A percentile compares a stretch with the other conserved stretches of the same genome.
Conservation (phyloP, 2,329 filamentous ascomycete species). For the Leptographium radiaticola region DNA sequence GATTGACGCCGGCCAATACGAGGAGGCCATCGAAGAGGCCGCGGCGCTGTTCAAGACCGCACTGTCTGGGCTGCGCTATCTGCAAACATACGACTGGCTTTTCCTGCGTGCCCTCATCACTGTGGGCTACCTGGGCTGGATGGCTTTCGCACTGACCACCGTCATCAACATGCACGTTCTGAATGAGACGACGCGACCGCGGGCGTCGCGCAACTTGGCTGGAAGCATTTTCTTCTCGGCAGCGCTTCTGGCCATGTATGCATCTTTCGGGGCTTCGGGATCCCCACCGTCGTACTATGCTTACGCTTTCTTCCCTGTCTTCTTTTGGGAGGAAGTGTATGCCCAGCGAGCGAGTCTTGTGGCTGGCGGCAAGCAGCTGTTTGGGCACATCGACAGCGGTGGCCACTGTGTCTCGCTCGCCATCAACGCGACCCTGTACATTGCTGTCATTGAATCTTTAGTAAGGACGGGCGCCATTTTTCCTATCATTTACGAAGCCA, state of each 20-base stretch:
- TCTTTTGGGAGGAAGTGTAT: slow-evolving; percentile 95
- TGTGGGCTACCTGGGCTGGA: slow-evolving; percentile 87
- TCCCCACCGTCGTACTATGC: slow-evolving; percentile 78
- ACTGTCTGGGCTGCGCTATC: slow-evolving; percentile 74
- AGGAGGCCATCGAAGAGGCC: slow-evolving; percentile 69
- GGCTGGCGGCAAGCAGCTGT: slow-evolving; percentile 53
- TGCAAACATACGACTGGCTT: slow-evolving; percentile 98
- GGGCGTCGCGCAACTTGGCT: slow-evolving; percentile 46
- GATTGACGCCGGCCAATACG: slow-evolving; percentile 52
- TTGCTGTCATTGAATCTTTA: slow-evolving; percentile 67
- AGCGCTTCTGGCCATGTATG: slow-evolving; percentile 60
- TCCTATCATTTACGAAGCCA: not conserved
- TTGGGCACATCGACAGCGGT: slow-evolving; percentile 53
- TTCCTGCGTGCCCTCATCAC: slow-evolving; percentile 86
- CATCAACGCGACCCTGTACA: slow-evolving; percentile 52
- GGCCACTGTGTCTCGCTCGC: slow-evolving; percentile 39
- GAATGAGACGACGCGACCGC: slow-evolving; percentile 49
- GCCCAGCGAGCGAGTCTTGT: slow-evolving; percentile 58
- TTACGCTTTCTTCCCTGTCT: slow-evolving; percentile 82
- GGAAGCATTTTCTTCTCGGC: slow-evolving; percentile 61
- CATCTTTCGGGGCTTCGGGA: slow-evolving; percentile 64
- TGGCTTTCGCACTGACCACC: slow-evolving; percentile 78
- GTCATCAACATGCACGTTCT: slow-evolving; percentile 83
- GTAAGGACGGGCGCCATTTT: slow-evolving; percentile 28
- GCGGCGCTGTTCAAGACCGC: slow-evolving; percentile 63